Conservation (phyloP, 495 filamentous ascomycete genomes). For the Saxophila tyrrhenica region DNA sequence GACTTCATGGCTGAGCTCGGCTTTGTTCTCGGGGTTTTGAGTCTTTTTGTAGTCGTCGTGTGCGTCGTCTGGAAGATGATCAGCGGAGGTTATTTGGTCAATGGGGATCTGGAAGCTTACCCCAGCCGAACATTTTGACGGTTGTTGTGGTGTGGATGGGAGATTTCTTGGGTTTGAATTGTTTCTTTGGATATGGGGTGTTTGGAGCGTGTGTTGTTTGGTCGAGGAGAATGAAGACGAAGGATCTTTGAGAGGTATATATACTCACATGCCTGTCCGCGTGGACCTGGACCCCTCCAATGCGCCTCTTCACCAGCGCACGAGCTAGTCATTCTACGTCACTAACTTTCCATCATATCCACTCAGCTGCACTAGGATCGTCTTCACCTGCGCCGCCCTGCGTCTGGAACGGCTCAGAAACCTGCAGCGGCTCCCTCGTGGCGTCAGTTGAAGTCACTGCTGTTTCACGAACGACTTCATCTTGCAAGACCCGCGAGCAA, state of each 20-base stretch:
- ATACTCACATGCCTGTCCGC: no score
- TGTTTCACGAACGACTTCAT: background rate
- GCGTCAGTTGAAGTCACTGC: background rate
- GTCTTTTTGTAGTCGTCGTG: conserved; percentile 41
- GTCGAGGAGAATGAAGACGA: no score
- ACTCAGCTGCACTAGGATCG: no score
- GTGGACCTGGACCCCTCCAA: no score
- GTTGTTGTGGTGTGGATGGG: conserved; percentile 4
- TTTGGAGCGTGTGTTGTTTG: no score
- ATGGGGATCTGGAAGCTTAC: conserved; percentile 16
- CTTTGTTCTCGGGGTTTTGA: conserved; percentile 36
- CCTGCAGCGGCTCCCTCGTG: background rate
- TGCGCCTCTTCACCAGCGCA: no score
- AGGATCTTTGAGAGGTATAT: no score
- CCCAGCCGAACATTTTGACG: conserved; percentile 30
- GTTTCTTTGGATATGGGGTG: background rate
- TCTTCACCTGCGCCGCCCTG: background rate
- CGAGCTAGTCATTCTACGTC: no score
- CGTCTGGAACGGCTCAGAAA: background rate
- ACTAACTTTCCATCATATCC: no score
- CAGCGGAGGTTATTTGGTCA: background rate
- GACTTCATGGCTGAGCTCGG: conserved; percentile 60
- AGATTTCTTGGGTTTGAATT: background rate
- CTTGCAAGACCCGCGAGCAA: background rate
- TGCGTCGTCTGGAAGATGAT: conserved; percentile 21